These are phyloP conservation scores for Pseudopyrenochaeta lycopersici DNA, from an alignment of 2,329 filamentous ascomycete species.

Conservation along the genomic window DNA sequence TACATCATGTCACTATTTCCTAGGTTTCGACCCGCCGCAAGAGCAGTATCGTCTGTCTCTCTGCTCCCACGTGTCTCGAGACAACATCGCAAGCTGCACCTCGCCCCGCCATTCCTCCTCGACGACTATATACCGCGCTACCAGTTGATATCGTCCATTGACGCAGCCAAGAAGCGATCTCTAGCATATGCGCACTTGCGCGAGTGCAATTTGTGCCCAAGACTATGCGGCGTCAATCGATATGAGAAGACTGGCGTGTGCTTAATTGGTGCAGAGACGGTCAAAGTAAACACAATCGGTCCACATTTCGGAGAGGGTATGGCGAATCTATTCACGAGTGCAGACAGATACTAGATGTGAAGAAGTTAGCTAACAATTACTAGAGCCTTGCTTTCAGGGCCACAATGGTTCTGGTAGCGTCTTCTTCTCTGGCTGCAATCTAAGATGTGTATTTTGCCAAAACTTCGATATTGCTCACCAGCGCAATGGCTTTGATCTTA, in stretches of 20 bases:
- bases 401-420: constrained; percentile 82
- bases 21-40: constrained; percentile 22
- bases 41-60: neutral
- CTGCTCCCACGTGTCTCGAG: neutral
- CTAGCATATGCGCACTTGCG: constrained; percentile 77
- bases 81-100: constrained; percentile 53
- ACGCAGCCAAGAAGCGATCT: constrained; percentile 77
- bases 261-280: constrained; percentile 75
- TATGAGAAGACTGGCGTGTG: constrained; percentile 81
- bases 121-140: constrained; percentile 78
- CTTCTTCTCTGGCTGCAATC: constrained; percentile 81
- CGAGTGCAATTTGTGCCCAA: constrained; percentile 83
- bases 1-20: constrained; percentile 18
- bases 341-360: constrained; percentile 42
- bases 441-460: constrained; percentile 68
- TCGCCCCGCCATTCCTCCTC: constrained; percentile 73
- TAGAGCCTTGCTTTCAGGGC: constrained; percentile 82
- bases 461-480: constrained; percentile 86
- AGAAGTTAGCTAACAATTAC: constrained; percentile 3
- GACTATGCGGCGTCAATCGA: constrained; percentile 81
- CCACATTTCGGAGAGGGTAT: constrained; percentile 79
- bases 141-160: constrained; percentile 70
- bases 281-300: constrained; percentile 84
- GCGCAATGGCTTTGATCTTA: constrained; percentile 81
- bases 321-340: neutral